These are phyloP conservation scores for Eremothecium gossypii DNA, from an alignment of 1,139 yeast genomes.

Conservation along the genomic window DNA sequence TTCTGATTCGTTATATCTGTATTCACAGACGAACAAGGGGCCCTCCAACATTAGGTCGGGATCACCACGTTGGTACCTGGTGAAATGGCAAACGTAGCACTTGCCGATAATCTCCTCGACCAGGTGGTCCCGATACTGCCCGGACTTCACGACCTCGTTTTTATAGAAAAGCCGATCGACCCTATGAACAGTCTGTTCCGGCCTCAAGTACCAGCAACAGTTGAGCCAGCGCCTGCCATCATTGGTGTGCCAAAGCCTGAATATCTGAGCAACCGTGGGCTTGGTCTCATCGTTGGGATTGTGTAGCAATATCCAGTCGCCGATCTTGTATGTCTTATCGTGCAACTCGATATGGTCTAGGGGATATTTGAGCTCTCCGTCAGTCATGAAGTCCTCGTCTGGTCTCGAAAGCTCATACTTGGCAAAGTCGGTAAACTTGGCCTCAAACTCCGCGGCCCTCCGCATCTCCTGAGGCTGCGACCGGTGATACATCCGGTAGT, in stretches of 20 bases:
- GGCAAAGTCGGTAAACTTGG: conserved; percentile 49
- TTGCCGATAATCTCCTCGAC: conserved; percentile 86
- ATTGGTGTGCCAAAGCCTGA: conserved; percentile 75
- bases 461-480: conserved; percentile 45
- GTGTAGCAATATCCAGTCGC: conserved; percentile 87
- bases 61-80: conserved; percentile 90
- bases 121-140: conserved; percentile 90
- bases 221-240: conserved; percentile 85
- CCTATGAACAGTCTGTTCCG: conserved; percentile 95
- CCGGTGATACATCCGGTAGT: conserved; percentile 60
- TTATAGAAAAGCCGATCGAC: conserved; percentile 81
- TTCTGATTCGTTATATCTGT: conserved; percentile 83
- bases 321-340: conserved; percentile 70
- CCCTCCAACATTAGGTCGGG: conserved; percentile 74
- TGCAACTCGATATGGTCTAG: conserved; percentile 64
- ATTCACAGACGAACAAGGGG: conserved; percentile 89
- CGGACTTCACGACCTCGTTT: conserved; percentile 93
- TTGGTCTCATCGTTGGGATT: conserved; percentile 81
- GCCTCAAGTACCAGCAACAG: conserved; percentile 96
- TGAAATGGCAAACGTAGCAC: conserved; percentile 89
- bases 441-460: conserved; percentile 55
- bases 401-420: conserved; percentile 70
- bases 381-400: conserved; percentile 67
- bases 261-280: conserved; percentile 90
- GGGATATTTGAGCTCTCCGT: conserved; percentile 66